Percentiles rank a stretch among this genome's conserved stretches.
Evolutionary conservation across 1,284 basidiomycete genomes (phyloP).

Genomic region (Tetrapyrgos nigripes): DNA sequence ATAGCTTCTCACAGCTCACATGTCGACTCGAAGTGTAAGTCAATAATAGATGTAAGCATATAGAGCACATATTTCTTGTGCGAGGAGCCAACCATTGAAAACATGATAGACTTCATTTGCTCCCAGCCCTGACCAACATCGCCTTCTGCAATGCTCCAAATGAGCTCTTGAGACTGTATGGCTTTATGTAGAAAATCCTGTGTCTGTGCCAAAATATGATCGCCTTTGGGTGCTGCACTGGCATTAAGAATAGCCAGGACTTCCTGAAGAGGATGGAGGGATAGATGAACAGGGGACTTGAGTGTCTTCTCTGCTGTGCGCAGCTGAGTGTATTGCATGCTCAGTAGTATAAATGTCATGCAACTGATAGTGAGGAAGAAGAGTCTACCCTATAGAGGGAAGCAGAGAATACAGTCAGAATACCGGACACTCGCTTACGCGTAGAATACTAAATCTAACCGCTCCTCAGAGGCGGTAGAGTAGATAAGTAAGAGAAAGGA

Average conservation of each 20-base stretch:
- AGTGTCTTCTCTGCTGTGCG: not conserved
- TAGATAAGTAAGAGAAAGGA: too few species aligned
- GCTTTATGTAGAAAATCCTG: conserved; percentile 20
- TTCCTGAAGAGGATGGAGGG: not conserved
- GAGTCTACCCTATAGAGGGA: too few species aligned
- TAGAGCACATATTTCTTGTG: conserved; percentile 27
- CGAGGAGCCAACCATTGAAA: conserved; percentile 24
- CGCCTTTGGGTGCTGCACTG: conserved; percentile 10
- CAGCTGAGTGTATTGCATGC: not conserved
- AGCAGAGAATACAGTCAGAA: too few species aligned
- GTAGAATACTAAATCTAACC: too few species aligned
- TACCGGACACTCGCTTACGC: too few species aligned
- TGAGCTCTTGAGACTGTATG: conserved; percentile 16
- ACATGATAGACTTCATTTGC: conserved; percentile 22
- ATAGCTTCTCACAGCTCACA: conserved; percentile 15
- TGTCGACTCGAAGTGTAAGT: conserved; percentile 20
- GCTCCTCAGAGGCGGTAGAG: too few species aligned
- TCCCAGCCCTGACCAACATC: conserved; percentile 28
- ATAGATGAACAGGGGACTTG: not conserved
- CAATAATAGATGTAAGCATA: conserved; percentile 21
- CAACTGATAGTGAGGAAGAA: too few species aligned
- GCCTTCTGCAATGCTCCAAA: conserved; percentile 23
- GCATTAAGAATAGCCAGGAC: too few species aligned
- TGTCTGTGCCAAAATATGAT: conserved; percentile 14
- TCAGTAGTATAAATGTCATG: not conserved